These are phyloP conservation scores for Exserohilum turcica DNA, from an alignment of 2,329 filamentous ascomycete genomes.

Conservation along the genomic window DNA sequence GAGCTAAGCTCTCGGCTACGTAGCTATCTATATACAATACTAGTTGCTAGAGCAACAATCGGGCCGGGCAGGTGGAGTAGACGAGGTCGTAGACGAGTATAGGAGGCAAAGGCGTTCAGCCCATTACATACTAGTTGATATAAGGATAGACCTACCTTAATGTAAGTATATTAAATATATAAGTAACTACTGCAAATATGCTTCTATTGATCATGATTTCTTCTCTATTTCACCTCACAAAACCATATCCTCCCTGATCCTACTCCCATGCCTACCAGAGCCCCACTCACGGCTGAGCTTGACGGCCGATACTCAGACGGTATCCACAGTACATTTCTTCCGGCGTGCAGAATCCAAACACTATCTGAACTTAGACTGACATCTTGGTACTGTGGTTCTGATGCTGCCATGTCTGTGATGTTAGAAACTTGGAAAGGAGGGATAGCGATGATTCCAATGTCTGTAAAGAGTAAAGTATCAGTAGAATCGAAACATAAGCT, in stretches of 20 bases:
- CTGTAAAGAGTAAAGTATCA: constrained; percentile 12
- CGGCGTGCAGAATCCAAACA: constrained; percentile 24
- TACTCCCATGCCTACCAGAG: constrained; percentile 17
- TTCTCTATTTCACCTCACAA: constrained; percentile 7
- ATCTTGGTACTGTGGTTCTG: constrained; percentile 16
- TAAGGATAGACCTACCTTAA: too few species aligned
- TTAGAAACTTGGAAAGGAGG: background rate
- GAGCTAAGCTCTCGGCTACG: too few species aligned
- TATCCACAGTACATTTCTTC: constrained; percentile 25
- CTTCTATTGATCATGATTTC: background rate
- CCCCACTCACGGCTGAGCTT: constrained; percentile 18
- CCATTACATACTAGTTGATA: too few species aligned
- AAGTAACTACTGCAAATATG: too few species aligned
- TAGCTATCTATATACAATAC: too few species aligned
- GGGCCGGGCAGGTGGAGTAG: too few species aligned
- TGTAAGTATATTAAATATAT: too few species aligned
- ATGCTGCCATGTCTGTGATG: constrained; percentile 3
- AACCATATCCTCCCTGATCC: constrained; percentile 23
- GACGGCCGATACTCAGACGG: constrained; percentile 30
- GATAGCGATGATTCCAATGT: constrained; percentile 21
- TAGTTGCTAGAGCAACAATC: too few species aligned
- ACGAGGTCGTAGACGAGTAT: too few species aligned
- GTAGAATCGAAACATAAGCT: background rate
- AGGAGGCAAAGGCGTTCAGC: too few species aligned
- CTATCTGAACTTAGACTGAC: constrained; percentile 15